Percentiles rank a stretch among this genome's conserved stretches.
phyloP scores from a whole-genome alignment of 305 asterid genomes.

The Fraxinus xanthoxyloides region DNA sequence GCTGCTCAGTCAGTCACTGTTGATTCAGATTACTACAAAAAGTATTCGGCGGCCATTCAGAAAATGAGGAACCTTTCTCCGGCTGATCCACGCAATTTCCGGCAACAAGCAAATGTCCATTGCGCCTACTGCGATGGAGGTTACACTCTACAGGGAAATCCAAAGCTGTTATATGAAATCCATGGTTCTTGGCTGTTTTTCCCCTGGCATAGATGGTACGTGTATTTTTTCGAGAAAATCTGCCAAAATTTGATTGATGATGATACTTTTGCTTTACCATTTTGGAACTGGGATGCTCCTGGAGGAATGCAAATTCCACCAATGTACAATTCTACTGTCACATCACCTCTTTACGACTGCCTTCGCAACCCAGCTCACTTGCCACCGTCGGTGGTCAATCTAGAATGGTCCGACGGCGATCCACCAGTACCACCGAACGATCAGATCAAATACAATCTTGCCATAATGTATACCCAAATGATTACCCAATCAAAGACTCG shows the following conservation, averaged over 20 bases:
- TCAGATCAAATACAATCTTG: constrained; percentile 12
- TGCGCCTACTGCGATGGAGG: constrained; percentile 31
- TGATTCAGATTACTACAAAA: neutral
- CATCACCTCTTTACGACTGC: constrained; percentile 27
- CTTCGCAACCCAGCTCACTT: constrained; percentile 29
- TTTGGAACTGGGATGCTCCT: constrained; percentile 53
- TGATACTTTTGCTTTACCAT: constrained; percentile 44
- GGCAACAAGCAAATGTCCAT: constrained; percentile 29
- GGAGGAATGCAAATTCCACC: constrained; percentile 39
- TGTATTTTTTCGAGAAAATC: constrained; percentile 50
- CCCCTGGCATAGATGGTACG: constrained; percentile 28
- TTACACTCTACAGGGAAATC: constrained; percentile 17
- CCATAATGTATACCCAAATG: constrained; percentile 40
- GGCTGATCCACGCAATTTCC: constrained; percentile 14
- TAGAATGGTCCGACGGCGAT: constrained; percentile 28
- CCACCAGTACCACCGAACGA: neutral
- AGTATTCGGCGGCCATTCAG: neutral
- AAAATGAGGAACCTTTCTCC: neutral
- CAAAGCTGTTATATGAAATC: constrained; percentile 7
- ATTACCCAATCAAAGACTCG: constrained; percentile 32
- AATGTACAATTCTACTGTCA: constrained; percentile 20
- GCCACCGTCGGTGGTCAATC: constrained; percentile 32
- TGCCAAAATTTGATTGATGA: constrained; percentile 39
- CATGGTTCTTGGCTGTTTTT: constrained; percentile 28
- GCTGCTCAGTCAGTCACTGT: neutral